Percentiles rank a stretch among this genome's conserved stretches.
phyloP scores from a whole-genome alignment of 2,329 filamentous ascomycete genomes.

The Calonectria hongkongensis region DNA sequence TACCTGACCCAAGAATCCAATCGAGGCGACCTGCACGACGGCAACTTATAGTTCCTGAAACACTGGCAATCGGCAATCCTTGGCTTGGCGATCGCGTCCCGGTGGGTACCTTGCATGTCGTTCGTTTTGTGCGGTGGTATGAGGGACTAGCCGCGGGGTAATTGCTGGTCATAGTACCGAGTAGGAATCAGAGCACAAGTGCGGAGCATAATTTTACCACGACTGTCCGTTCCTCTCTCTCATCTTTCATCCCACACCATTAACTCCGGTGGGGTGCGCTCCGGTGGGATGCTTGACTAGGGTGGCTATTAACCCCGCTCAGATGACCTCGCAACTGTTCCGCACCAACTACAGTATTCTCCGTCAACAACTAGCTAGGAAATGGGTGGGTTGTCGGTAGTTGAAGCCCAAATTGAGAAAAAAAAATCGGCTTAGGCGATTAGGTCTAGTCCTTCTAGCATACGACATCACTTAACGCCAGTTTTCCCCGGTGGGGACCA shows the following conservation, averaged over 20 bases:
- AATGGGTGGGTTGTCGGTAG: not conserved
- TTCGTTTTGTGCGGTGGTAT: slow-evolving; percentile 1
- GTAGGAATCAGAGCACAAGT: not conserved
- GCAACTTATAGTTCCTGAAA: slow-evolving; percentile 25
- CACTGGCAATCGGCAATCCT: not conserved
- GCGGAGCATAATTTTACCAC: slow-evolving; percentile 8
- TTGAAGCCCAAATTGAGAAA: no score
- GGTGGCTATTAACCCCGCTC: not conserved
- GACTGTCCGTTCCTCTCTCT: slow-evolving; percentile 3
- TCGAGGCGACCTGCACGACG: not conserved
- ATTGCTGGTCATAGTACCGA: not conserved
- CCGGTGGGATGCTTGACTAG: slow-evolving; percentile 6
- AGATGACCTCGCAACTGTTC: not conserved
- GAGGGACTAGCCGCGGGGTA: not conserved
- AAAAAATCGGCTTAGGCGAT: no score
- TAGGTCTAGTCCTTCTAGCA: no score
- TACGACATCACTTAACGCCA: no score
- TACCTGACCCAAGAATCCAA: not conserved
- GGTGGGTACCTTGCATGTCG: slow-evolving; percentile 25
- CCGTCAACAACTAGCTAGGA: no score
- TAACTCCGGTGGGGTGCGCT: slow-evolving; percentile 14
- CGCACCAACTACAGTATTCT: slow-evolving; percentile 2
- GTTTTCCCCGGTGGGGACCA: no score
- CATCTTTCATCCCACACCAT: not conserved
- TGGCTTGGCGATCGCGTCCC: slow-evolving; percentile 15